Conservation (phyloP, 2,329 filamentous ascomycete species). For the Alternaria sp. region DNA sequence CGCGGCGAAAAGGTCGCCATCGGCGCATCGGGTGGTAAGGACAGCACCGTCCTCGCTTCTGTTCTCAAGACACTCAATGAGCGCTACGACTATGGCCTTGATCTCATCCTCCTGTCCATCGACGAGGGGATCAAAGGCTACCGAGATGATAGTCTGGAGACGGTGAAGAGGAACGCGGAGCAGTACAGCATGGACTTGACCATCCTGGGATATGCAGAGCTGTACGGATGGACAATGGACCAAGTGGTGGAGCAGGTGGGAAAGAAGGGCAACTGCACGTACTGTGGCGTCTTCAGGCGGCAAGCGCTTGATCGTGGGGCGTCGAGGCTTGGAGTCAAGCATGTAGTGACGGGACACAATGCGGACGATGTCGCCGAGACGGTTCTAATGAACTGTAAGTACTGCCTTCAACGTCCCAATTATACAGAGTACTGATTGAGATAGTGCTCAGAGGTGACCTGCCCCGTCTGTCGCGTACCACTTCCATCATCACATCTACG, state of each 20-base stretch:
- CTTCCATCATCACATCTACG: constrained; percentile 77
- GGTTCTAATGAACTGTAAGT: constrained; percentile 83
- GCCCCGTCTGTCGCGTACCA: constrained; percentile 83
- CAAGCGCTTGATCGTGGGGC: constrained; percentile 94
- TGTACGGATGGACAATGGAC: constrained; percentile 99
- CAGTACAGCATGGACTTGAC: constrained; percentile 92
- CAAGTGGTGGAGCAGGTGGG: constrained; percentile 95
- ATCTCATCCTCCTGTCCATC: constrained; percentile 86
- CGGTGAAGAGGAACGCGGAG: constrained; percentile 88
- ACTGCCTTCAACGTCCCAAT: neutral
- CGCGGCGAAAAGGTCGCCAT: constrained; percentile 89
- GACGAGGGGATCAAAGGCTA: constrained; percentile 98
- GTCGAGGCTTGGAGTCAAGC: constrained; percentile 82
- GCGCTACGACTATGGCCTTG: constrained; percentile 81
- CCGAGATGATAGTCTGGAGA: constrained; percentile 92
- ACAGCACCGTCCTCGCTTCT: constrained; percentile 93
- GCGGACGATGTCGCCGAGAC: constrained; percentile 98
- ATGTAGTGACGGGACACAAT: constrained; percentile 97
- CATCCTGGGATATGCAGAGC: constrained; percentile 89
- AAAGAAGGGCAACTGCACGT: constrained; percentile 98
- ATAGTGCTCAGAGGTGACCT: constrained; percentile 82
- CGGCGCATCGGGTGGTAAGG: constrained; percentile 95
- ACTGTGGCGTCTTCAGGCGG: constrained; percentile 93
- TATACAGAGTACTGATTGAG: constrained; percentile 10
- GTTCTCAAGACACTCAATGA: constrained; percentile 95